Percentiles rank a stretch among this genome's conserved stretches.
These are phyloP conservation scores for Erysimum cheiranthoides DNA, from an alignment of 345 rosid species.

Conservation along the genomic window DNA sequence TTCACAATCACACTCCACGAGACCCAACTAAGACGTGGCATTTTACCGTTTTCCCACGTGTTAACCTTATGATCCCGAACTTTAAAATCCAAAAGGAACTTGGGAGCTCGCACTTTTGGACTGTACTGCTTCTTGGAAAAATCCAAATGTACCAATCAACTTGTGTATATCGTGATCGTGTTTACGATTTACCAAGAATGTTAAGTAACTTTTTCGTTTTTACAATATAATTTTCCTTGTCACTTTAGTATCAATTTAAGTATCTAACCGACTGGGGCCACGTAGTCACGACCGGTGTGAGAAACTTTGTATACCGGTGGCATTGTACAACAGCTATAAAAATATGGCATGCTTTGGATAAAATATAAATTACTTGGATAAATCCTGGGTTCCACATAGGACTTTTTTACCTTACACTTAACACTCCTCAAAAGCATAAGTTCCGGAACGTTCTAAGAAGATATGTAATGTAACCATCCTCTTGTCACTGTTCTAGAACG, in stretches of 20 bases:
- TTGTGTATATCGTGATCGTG: conserved; percentile 8
- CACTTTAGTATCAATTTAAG: too few species aligned
- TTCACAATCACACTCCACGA: conserved; percentile 18
- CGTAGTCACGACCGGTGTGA: too few species aligned
- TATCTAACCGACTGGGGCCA: too few species aligned
- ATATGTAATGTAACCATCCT: neutral
- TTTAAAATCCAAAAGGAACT: neutral
- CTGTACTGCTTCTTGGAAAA: conserved; percentile 14
- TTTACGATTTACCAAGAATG: neutral
- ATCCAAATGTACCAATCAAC: conserved; percentile 32
- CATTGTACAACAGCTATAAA: too few species aligned
- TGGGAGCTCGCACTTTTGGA: conserved; percentile 7
- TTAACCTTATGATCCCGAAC: neutral
- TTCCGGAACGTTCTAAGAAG: conserved; percentile 58
- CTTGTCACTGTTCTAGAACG: conserved; percentile 45
- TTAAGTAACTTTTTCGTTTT: neutral
- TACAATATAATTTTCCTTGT: too few species aligned
- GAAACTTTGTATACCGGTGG: too few species aligned
- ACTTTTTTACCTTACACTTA: neutral
- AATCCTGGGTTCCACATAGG: neutral
- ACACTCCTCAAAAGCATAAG: neutral
- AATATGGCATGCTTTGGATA: too few species aligned
- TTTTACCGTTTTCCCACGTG: neutral
- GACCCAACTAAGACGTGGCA: conserved; percentile 14
- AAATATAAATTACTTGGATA: neutral